A percentile compares a stretch with the other conserved stretches of the same genome.
These are phyloP conservation scores for Trichosporon faecale DNA, from an alignment of 1,284 basidiomycete genomes.

Conservation along the genomic window DNA sequence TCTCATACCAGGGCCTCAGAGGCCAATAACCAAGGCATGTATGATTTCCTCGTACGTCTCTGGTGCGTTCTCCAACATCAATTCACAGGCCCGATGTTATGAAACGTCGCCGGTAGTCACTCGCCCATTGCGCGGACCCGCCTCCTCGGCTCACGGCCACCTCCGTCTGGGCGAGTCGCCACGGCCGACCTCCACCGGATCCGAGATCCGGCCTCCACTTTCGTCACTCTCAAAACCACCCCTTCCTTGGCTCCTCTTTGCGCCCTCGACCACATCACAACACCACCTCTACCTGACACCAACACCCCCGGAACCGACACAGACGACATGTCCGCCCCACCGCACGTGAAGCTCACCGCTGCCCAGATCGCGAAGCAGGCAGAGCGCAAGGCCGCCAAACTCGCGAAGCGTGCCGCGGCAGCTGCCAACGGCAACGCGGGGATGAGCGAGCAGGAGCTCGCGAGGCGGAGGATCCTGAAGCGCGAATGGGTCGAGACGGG, in stretches of 20 bases:
- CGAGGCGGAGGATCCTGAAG: constrained; percentile 35
- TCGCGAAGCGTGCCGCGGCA: constrained; percentile 39
- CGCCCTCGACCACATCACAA: background rate
- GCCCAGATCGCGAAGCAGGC: constrained; percentile 45
- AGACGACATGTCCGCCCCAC: constrained; percentile 16
- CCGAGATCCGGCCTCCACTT: background rate
- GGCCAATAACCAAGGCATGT: no score
- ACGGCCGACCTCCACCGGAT: background rate
- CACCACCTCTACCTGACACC: background rate
- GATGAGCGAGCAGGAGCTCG: constrained; percentile 25
- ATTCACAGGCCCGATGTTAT: background rate
- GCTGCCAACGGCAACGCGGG: background rate
- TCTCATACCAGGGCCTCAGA: no score
- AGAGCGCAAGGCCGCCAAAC: constrained; percentile 44
- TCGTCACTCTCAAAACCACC: background rate
- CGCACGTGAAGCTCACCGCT: constrained; percentile 33
- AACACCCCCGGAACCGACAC: background rate
- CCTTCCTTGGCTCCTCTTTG: background rate
- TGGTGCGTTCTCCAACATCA: no score
- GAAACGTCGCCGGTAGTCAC: background rate
- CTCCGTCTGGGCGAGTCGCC: background rate
- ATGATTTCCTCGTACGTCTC: no score
- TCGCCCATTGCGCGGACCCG: background rate
- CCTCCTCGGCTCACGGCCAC: background rate
- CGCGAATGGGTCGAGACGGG: constrained; percentile 54